Base-by-base conservation (phyloP, 2,329 filamentous ascomycete species). In the Venturia oleaginea region DNA sequence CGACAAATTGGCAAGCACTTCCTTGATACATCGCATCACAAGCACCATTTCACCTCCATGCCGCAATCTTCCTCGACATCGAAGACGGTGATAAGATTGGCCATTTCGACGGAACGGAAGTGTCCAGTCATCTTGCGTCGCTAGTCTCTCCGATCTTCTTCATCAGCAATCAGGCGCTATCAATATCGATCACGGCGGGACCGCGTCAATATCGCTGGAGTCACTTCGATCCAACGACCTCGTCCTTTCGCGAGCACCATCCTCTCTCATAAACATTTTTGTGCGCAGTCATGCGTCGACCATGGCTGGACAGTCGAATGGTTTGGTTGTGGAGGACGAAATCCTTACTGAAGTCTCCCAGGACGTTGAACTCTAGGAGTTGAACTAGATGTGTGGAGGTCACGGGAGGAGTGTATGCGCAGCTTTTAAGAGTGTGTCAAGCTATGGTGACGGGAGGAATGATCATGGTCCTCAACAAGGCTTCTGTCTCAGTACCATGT, bases 211-310 rank as follows among this genome's bases (percentile, higher is more conserved):
- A 15, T 69, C 80, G 63, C 76, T 81, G 2, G 34, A 71, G 0
- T 70, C 71, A 0, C 73, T 84, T 0, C 79, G 83, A 8, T 72
- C 77, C 48, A 78, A 77, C 0, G 72, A 85, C 43, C 80, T 83
- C 51, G 79, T 80, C 4, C 72, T 85, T 0, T 80, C 83, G 0
- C 83, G 85, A 68, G 83, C 85, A 4, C 71, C 81, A 0, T 77
- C 82, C 3, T 83, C 85, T 70, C 71, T 84, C n/a, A 48, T 24
- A 7, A 48, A 24, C 7, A 24, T n/a, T 48, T 22, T 7, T 15
- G 43, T 24, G 11, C 43, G 17, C 11, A 48, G 22, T 6, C 22
- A 48, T 19, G n/a, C 5, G 17, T 15, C 6, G n/a, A n/a, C 42
- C 4, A 24, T 48, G 43, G 19, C 4, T 48, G 7, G 2, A 48